Conservation (phyloP, 2,329 filamentous ascomycete species). For the Penicillium sp. region DNA sequence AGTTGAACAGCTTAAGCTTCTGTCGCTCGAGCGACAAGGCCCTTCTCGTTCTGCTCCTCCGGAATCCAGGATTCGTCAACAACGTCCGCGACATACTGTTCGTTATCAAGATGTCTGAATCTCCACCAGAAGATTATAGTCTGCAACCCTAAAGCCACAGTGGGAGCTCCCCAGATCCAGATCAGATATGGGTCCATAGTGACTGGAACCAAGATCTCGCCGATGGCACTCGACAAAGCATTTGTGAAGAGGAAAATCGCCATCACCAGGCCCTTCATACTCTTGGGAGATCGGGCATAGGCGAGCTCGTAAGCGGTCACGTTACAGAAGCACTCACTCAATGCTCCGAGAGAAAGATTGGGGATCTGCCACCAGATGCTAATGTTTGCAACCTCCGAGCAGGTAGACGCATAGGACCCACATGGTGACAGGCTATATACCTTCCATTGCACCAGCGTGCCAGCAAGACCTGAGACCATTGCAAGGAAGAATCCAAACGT, state of each 20-base stretch:
- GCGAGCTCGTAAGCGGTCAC: slow-evolving; percentile 49
- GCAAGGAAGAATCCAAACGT: slow-evolving; percentile 54
- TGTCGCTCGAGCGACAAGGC: not conserved
- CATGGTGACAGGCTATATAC: slow-evolving; percentile 51
- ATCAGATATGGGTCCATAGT: slow-evolving; percentile 51
- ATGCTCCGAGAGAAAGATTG: slow-evolving; percentile 36
- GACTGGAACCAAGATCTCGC: slow-evolving; percentile 44
- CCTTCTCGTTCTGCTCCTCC: not conserved
- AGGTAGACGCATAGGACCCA: slow-evolving; percentile 42
- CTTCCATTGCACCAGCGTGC: slow-evolving; percentile 44
- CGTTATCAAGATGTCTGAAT: slow-evolving; percentile 50
- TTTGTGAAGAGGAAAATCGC: slow-evolving; percentile 44
- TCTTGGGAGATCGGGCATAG: slow-evolving; percentile 43
- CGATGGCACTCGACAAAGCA: slow-evolving; percentile 41
- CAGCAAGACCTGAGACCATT: slow-evolving; percentile 42
- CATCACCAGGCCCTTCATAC: slow-evolving; percentile 46
- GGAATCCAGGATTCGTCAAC: not conserved
- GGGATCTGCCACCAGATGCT: slow-evolving; percentile 48
- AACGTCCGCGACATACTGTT: slow-evolving; percentile 41
- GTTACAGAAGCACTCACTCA: slow-evolving; percentile 44
- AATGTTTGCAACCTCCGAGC: slow-evolving; percentile 40
- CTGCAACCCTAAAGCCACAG: slow-evolving; percentile 50
- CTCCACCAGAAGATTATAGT: slow-evolving; percentile 51
- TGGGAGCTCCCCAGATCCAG: slow-evolving; percentile 51
- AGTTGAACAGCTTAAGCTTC: not conserved